phyloP scores from a whole-genome alignment of 805 yeast species.

The Metschnikowia gelsemii region DNA sequence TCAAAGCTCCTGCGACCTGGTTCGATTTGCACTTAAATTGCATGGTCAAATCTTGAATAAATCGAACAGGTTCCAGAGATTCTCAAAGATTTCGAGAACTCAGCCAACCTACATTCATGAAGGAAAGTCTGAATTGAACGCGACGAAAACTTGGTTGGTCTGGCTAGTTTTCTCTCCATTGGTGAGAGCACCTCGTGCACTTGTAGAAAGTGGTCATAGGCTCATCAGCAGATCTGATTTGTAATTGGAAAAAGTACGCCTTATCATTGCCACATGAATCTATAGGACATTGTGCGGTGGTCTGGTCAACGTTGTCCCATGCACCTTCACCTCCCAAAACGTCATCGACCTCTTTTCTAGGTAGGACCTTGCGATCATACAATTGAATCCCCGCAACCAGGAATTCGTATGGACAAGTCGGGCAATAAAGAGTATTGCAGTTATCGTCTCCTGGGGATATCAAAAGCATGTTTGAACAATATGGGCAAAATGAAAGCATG shows the following conservation, averaged over 20 bases:
- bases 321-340: constrained; percentile 96
- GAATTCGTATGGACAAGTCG: constrained; percentile 94
- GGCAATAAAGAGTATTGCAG: constrained; percentile 74
- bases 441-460: constrained; percentile 55
- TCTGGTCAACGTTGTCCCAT: constrained; percentile 98
- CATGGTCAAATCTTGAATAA: background rate
- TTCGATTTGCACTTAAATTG: constrained; percentile 7
- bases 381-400: constrained; percentile 81
- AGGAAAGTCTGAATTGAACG: no score
- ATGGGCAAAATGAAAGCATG: constrained; percentile 96
- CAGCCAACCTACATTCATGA: no score
- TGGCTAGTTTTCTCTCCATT: constrained; percentile 89
- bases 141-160: no score
- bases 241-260: constrained; percentile 95
- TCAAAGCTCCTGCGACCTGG: constrained; percentile 3
- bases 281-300: constrained; percentile 86
- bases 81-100: no score
- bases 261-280: constrained; percentile 83
- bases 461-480: constrained; percentile 87
- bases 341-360: constrained; percentile 91
- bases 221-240: constrained; percentile 97
- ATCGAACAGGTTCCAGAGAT: background rate
- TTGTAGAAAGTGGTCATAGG: constrained; percentile 98
- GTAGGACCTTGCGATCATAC: constrained; percentile 79
- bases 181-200: constrained; percentile 88